Evolutionary conservation across 2,329 filamentous ascomycete genomes (phyloP), one percentile per base, ranked within the genome.

Genomic region (Xylariaceae sp.): DNA sequence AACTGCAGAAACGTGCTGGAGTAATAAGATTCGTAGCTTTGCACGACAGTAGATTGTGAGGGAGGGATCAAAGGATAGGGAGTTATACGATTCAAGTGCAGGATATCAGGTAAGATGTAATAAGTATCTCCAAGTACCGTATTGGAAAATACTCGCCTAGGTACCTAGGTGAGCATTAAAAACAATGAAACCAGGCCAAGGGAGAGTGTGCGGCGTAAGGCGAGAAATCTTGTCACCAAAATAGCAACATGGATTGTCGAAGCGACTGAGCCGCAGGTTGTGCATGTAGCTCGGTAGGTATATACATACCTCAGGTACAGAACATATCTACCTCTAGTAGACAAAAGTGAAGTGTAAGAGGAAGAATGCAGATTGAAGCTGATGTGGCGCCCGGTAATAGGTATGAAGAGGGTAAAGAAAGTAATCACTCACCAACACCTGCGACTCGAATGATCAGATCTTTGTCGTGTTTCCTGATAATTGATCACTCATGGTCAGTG

Each of bases 201-300:
- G 45, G 34, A 50, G 31, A 53, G 19, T 33, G 19, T 33, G 43
- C 58, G 46, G 55, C 50, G 41, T 49, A 55, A 55, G 60, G 53
- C 53, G 49, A 26, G 45, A 56, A 55, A 46, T 46, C 40, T 54
- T 56, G 56, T 57, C 45, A 62, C 60, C 44, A 62, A 62, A 62
- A 62, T 62, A 62, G 60, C 28, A 62, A 60, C 56, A 33, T 59
- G 55, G 37, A 33, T 52, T 55, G 51, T 53, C 28, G 51, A 59
- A 55, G 56, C 49, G 39, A 62, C 59, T 60, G 56, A 62, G 59
- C 59, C 59, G 56, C 59, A 62, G 60, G 43, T 52, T 31, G 28
- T 12, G 12, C 12, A 31, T 31, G 28, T 31, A 31, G 28, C 7
- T 12, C 6, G 28, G 28, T 31, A 31, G 28, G 28, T 31, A 31